Evolutionary conservation across 495 filamentous ascomycete species (phyloP).

Genomic region (Amorphotheca resinae): DNA sequence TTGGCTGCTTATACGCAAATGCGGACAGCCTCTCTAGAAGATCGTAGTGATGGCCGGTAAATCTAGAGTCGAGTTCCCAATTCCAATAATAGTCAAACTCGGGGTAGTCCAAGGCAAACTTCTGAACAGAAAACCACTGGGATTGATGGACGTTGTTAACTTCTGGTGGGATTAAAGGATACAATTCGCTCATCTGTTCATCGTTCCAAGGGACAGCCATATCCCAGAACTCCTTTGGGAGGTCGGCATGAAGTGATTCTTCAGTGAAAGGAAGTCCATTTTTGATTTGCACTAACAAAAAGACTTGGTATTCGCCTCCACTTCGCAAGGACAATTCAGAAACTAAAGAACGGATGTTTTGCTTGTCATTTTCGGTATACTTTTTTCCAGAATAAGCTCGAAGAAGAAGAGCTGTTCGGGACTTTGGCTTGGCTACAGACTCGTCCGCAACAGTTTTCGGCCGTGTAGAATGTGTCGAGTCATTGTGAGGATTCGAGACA

Average conservation of each 20-base stretch:
- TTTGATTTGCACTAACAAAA: slow-evolving; percentile 62
- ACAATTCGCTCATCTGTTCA: slow-evolving; percentile 40
- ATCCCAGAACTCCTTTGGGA: slow-evolving; percentile 52
- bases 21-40: slow-evolving; percentile 45
- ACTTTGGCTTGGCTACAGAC: background rate
- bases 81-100: slow-evolving; percentile 71
- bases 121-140: slow-evolving; percentile 48
- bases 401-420: slow-evolving; percentile 56
- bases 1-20: slow-evolving; percentile 50
- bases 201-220: slow-evolving; percentile 62
- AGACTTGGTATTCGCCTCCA: slow-evolving; percentile 68
- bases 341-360: slow-evolving; percentile 59
- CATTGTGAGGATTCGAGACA: background rate
- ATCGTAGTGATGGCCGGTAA: slow-evolving; percentile 59
- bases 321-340: slow-evolving; percentile 59
- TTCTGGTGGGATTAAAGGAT: slow-evolving; percentile 35
- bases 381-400: slow-evolving; percentile 54
- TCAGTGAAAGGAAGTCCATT: slow-evolving; percentile 39
- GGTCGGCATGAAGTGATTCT: slow-evolving; percentile 34
- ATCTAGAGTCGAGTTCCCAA: slow-evolving; percentile 61
- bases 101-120: slow-evolving; percentile 54
- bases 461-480: background rate
- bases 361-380: slow-evolving; percentile 59
- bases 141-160: slow-evolving; percentile 31
- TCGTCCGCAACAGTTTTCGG: slow-evolving; percentile 2